A percentile compares a stretch with the other conserved stretches of the same genome.
phyloP scores from a whole-genome alignment of 2,329 filamentous ascomycete genomes.

The Cytospora piceicola region DNA sequence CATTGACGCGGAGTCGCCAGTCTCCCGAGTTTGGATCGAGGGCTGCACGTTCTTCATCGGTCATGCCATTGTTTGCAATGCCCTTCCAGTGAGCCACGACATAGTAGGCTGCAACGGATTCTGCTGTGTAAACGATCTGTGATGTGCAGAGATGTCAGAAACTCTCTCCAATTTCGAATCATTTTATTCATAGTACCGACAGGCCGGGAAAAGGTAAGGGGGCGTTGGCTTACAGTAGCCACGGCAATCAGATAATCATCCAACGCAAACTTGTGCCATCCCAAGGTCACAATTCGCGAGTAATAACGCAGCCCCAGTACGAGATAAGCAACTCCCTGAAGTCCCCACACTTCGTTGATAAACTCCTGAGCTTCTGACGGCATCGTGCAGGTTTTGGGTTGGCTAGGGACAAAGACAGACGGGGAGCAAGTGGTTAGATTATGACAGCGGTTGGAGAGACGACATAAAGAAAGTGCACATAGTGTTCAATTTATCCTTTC shows the following conservation, averaged over 20 bases:
- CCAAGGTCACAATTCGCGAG: constrained; percentile 30
- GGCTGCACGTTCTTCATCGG: constrained; percentile 47
- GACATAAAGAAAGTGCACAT: background rate
- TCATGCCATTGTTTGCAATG: constrained; percentile 48
- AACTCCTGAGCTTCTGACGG: constrained; percentile 31
- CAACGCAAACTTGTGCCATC: constrained; percentile 32
- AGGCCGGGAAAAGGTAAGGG: background rate
- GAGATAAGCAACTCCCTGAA: constrained; percentile 34
- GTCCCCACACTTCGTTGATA: constrained; percentile 36
- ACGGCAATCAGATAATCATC: constrained; percentile 36
- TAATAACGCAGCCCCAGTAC: constrained; percentile 35
- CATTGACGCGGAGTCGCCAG: constrained; percentile 48
- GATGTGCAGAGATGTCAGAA: background rate
- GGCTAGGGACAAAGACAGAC: constrained; percentile 1
- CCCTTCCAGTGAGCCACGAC: constrained; percentile 36
- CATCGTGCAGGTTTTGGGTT: constrained; percentile 15
- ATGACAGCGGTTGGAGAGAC: background rate
- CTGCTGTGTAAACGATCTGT: constrained; percentile 35
- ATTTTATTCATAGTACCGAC: background rate
- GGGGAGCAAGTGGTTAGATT: background rate
- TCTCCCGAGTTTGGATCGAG: constrained; percentile 48
- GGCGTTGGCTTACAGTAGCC: constrained; percentile 31
- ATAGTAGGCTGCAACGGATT: constrained; percentile 36
- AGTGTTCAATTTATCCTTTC: background rate
- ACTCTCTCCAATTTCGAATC: background rate